Conservation (phyloP, 1,139 yeast species). For the Blastobotrys serpentis region DNA sequence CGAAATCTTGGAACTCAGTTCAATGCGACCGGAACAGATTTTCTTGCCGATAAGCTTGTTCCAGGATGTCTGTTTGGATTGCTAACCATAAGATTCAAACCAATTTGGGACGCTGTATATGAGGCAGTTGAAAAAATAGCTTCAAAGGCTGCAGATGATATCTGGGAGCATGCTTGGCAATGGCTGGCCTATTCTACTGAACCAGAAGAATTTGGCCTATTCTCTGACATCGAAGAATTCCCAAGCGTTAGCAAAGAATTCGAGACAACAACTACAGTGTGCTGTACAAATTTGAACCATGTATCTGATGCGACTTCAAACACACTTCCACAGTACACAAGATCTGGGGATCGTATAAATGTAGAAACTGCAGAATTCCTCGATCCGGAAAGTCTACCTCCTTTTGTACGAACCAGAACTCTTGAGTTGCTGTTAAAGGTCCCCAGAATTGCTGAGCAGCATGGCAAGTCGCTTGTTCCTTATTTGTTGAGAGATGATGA, state of each 20-base stretch:
- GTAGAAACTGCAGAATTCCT: conserved; percentile 6
- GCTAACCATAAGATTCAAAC: conserved; percentile 73
- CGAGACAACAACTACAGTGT: conserved; percentile 3
- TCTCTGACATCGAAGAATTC: neutral
- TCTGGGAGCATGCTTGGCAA: conserved; percentile 57
- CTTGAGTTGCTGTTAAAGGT: conserved; percentile 46
- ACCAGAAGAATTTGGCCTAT: neutral
- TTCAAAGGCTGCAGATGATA: conserved; percentile 44
- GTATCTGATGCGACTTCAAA: conserved; percentile 4
- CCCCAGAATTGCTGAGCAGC: conserved; percentile 66
- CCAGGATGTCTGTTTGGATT: conserved; percentile 69
- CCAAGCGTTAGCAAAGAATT: conserved; percentile 7
- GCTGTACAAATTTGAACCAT: conserved; percentile 13
- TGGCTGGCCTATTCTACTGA: conserved; percentile 36
- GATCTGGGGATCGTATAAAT: conserved; percentile 11
- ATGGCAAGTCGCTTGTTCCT: conserved; percentile 57
- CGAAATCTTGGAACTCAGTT: conserved; percentile 58
- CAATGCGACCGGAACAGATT: conserved; percentile 42
- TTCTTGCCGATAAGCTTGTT: conserved; percentile 45
- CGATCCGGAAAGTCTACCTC: conserved; percentile 11
- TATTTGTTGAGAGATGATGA: conserved; percentile 35
- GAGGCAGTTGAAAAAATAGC: conserved; percentile 56
- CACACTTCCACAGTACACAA: neutral
- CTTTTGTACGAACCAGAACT: conserved; percentile 14
- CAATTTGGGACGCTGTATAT: conserved; percentile 75